These are phyloP conservation scores for Ceratobasidium sp. DNA, from an alignment of 1,284 basidiomycete species.

Conservation along the genomic window DNA sequence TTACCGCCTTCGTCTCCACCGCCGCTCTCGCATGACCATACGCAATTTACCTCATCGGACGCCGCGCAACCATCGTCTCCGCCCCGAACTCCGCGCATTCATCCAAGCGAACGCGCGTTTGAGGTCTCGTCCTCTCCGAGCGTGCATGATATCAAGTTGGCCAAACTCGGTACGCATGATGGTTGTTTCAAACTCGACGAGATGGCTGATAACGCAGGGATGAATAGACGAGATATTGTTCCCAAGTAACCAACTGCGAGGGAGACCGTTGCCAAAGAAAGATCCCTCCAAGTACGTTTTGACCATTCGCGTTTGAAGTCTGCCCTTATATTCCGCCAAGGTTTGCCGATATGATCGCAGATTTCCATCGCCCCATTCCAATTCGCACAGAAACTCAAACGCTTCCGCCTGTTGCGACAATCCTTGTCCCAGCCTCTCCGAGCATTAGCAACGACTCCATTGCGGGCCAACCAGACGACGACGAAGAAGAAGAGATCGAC, in stretches of 20 bases:
- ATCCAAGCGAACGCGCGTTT: constrained; percentile 33
- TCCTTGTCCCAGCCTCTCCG: constrained; percentile 33
- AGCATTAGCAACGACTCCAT: constrained; percentile 34
- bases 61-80: constrained; percentile 37
- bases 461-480: constrained; percentile 1
- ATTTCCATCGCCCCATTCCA: constrained; percentile 16
- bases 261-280: constrained; percentile 14
- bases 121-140: constrained; percentile 13
- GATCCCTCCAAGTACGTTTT: background rate
- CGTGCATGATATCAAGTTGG: background rate
- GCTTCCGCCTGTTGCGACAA: constrained; percentile 21
- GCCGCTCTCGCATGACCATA: background rate
- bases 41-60: constrained; percentile 27
- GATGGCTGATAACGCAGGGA: background rate
- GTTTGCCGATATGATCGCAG: background rate
- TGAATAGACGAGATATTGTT: constrained; percentile 29
- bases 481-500: constrained; percentile 20
- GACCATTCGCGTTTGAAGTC: background rate
- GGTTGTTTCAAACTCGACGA: too few relatives aligned
- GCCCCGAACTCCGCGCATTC: constrained; percentile 29
- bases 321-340: background rate
- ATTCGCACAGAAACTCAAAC: background rate
- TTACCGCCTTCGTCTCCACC: constrained; percentile 28
- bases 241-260: constrained; percentile 33
- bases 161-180: constrained; percentile 23